Conservation (phyloP, 2,329 filamentous ascomycete genomes). For the Aspergillus proliferans region DNA sequence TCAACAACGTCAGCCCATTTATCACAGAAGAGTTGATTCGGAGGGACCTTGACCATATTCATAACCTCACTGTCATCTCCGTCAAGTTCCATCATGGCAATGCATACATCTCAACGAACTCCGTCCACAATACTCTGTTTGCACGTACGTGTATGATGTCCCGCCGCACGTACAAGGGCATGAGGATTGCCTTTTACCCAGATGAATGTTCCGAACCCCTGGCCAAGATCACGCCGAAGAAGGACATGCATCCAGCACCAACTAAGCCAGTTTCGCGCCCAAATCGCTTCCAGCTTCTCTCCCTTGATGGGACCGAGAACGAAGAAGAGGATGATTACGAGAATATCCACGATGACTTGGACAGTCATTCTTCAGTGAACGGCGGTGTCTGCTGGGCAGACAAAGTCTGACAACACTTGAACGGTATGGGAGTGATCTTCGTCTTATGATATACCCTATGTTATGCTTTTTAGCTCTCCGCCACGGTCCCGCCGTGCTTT, state of each 20-base stretch:
- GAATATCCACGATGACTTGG: constrained; percentile 8
- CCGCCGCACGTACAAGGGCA: constrained; percentile 60
- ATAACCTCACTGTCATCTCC: constrained; percentile 66
- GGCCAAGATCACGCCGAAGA: constrained; percentile 29
- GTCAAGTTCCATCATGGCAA: constrained; percentile 54
- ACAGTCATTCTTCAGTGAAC: constrained; percentile 8
- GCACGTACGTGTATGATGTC: constrained; percentile 72
- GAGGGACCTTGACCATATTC: constrained; percentile 73
- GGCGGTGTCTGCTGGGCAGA: constrained; percentile 10
- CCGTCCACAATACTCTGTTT: constrained; percentile 67
- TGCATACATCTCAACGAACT: constrained; percentile 68
- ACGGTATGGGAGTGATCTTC: not conserved
- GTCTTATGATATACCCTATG: not conserved
- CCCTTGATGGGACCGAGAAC: constrained; percentile 43
- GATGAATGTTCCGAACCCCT: constrained; percentile 67
- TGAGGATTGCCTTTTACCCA: constrained; percentile 61
- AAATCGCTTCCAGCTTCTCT: constrained; percentile 60
- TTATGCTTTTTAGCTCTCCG: not conserved
- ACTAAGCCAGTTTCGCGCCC: constrained; percentile 30
- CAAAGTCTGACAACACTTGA: not conserved
- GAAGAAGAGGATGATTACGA: constrained; percentile 25
- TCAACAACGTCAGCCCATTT: constrained; percentile 53
- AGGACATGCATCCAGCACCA: constrained; percentile 18
- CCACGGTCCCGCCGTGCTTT: no score
- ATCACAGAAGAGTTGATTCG: constrained; percentile 61